Evolutionary conservation across 345 rosid genomes (phyloP).

Genomic region (Lumnitzera racemosa): DNA sequence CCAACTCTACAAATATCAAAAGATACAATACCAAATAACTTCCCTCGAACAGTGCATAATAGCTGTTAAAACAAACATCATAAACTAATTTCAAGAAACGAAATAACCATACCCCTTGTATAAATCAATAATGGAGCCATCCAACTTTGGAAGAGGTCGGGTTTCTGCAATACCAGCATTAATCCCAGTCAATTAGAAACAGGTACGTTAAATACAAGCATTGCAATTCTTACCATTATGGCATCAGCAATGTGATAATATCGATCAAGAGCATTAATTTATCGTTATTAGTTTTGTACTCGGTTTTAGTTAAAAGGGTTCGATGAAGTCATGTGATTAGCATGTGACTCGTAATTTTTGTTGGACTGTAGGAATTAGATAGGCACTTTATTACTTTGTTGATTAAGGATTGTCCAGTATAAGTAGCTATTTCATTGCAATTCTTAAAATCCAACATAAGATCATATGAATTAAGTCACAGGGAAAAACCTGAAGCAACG

Average conservation of each 20-base stretch:
- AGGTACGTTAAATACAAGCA: not conserved
- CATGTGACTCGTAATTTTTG: no score
- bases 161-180: slow-evolving; percentile 37
- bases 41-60: not conserved
- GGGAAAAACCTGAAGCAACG: slow-evolving; percentile 51
- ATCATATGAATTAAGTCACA: not conserved
- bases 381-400: no score
- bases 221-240: not conserved
- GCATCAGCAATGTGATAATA: no score
- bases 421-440: not conserved
- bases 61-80: not conserved
- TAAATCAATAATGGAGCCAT: slow-evolving; percentile 49
- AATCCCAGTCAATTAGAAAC: not conserved
- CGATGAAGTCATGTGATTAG: no score
- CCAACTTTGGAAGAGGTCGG: slow-evolving; percentile 65
- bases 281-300: no score
- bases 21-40: not conserved
- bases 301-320: no score
- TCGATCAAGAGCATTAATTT: no score
- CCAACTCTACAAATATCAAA: slow-evolving; percentile 54
- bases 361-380: no score
- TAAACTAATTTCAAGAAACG: not conserved
- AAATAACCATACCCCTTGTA: slow-evolving; percentile 53
- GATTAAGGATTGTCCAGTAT: no score
- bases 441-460: not conserved